These are phyloP conservation scores for Scytalidium lignicola DNA, from an alignment of 2,329 filamentous ascomycete species.

Conservation along the genomic window DNA sequence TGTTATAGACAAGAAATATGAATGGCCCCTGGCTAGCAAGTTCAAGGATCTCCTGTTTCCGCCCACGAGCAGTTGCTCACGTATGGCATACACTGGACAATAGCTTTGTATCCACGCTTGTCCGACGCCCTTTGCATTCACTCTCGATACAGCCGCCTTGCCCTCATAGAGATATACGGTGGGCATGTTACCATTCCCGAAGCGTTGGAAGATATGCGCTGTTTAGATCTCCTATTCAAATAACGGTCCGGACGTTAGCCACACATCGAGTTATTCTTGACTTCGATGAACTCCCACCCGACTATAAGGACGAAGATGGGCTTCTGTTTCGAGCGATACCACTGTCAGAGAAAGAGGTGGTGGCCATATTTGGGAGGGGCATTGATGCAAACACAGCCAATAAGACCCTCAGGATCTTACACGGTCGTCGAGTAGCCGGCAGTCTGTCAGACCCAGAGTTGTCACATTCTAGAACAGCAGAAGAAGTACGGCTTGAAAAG, in stretches of 20 bases:
- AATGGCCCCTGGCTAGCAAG: slow-evolving; percentile 19
- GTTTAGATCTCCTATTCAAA: background rate
- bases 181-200: background rate
- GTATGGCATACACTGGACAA: slow-evolving; percentile 17
- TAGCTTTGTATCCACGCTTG: slow-evolving; percentile 17
- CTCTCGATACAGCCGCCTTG: slow-evolving; percentile 8
- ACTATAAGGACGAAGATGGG: slow-evolving; percentile 51
- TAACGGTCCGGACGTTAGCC: slow-evolving; percentile 11
- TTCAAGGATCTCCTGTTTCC: slow-evolving; percentile 18
- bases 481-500: slow-evolving; percentile 31
- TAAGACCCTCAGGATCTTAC: slow-evolving; percentile 50
- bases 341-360: slow-evolving; percentile 42
- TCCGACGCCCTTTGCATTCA: slow-evolving; percentile 10
- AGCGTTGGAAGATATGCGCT: background rate
- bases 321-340: slow-evolving; percentile 47
- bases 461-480: slow-evolving; percentile 10
- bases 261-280: slow-evolving; percentile 35
- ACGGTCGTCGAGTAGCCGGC: slow-evolving; percentile 59
- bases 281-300: slow-evolving; percentile 52
- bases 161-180: background rate
- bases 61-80: slow-evolving; percentile 7
- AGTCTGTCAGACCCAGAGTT: slow-evolving; percentile 56
- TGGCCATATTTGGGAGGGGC: slow-evolving; percentile 44
- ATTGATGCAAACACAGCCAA: slow-evolving; percentile 44
- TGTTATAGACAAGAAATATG: slow-evolving; percentile 16